Conservation (phyloP, 148 eudicot genomes). For the Chenopodium quinoa region DNA sequence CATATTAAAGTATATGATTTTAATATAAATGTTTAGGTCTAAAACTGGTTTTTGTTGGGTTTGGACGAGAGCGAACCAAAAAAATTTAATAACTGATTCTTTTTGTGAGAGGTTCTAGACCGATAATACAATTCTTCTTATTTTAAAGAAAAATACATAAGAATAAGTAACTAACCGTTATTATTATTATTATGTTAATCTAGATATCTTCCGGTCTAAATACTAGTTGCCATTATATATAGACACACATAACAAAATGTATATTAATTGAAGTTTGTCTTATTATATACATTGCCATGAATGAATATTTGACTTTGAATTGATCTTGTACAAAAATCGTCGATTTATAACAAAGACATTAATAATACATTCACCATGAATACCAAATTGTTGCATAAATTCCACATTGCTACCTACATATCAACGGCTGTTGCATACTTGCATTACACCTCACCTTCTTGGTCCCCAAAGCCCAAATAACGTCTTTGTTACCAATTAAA, state of each 20-base stretch:
- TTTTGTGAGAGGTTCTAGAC: no score
- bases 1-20: no score
- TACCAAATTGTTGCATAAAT: background rate
- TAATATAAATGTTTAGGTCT: no score
- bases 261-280: background rate
- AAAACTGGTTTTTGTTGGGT: no score
- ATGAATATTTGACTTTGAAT: background rate
- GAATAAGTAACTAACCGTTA: no score
- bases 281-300: background rate
- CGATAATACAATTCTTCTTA: no score
- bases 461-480: background rate
- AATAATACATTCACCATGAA: background rate
- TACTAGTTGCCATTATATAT: background rate
- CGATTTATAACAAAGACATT: background rate
- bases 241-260: background rate
- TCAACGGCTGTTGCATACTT: conserved; percentile 2
- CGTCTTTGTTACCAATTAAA: conserved; percentile 10
- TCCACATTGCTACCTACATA: conserved; percentile 2
- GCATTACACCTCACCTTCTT: background rate
- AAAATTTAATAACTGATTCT: no score
- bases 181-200: no score
- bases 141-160: no score
- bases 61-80: no score
- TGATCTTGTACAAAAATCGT: background rate
- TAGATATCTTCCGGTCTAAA: no score